Conservation (phyloP, 208 protist genomes). For the Trypanosoma scelopori region DNA sequence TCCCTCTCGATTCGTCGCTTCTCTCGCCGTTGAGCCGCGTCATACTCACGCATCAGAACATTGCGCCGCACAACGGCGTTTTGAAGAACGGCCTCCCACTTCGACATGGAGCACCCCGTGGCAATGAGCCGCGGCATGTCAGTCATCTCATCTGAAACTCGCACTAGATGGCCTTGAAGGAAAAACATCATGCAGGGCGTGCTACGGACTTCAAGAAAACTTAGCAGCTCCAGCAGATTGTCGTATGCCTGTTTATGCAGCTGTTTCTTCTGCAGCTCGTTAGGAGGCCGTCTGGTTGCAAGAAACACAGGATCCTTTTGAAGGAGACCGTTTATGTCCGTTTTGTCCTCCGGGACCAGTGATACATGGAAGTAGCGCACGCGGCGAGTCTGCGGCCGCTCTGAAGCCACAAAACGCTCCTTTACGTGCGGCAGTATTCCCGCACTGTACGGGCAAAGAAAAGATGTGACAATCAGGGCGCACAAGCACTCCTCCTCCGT, state of each 20-base stretch:
- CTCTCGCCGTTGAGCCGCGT: constrained; percentile 47
- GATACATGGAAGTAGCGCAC: constrained; percentile 86
- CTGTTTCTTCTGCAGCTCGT: constrained; percentile 38
- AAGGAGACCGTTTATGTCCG: constrained; percentile 59
- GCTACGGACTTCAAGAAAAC: constrained; percentile 57
- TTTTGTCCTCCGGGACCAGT: constrained; percentile 63
- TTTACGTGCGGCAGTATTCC: constrained; percentile 37
- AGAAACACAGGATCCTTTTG: constrained; percentile 57
- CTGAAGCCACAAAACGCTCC: constrained; percentile 37
- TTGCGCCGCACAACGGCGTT: constrained; percentile 84
- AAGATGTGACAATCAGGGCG: constrained; percentile 77
- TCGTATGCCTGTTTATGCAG: constrained; percentile 62
- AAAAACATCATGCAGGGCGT: constrained; percentile 83
- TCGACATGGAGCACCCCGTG: constrained; percentile 57
- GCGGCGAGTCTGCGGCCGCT: constrained; percentile 50
- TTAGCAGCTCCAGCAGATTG: constrained; percentile 64
- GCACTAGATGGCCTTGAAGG: constrained; percentile 52
- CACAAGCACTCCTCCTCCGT: constrained; percentile 68
- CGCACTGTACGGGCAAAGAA: constrained; percentile 69
- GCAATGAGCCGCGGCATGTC: constrained; percentile 40
- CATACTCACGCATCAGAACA: constrained; percentile 60
- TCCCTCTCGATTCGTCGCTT: constrained; percentile 45
- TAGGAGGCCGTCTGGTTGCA: constrained; percentile 52
- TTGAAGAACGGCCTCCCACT: constrained; percentile 63
- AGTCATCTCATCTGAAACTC: constrained; percentile 25